Percentiles rank a stretch among this genome's conserved stretches.
Evolutionary conservation across 495 filamentous ascomycete genomes (phyloP).

Genomic region (Tirmania nivea): DNA sequence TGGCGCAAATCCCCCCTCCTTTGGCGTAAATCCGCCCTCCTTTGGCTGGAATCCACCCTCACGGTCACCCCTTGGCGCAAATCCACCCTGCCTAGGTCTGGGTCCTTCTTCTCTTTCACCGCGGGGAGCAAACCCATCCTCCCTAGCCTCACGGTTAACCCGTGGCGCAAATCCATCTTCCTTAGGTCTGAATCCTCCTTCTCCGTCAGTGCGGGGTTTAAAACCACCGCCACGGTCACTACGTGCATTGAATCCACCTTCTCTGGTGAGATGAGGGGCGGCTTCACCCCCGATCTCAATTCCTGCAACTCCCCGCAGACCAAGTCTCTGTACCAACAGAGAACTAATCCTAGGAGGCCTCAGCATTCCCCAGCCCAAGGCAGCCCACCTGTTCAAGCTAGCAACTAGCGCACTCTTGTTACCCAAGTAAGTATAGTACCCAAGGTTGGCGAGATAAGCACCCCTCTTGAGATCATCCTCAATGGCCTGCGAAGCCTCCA

Average conservation of each 20-base stretch:
- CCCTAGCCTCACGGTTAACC: slow-evolving; percentile 3
- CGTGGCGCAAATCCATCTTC: slow-evolving; percentile 1
- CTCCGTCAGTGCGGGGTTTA: neutral
- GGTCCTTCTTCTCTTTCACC: slow-evolving; percentile 1
- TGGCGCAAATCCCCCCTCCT: neutral
- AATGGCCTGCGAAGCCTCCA: slow-evolving; percentile 18
- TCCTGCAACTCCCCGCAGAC: slow-evolving; percentile 25
- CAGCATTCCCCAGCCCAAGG: slow-evolving; percentile 38
- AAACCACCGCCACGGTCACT: slow-evolving; percentile 8
- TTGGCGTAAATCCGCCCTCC: neutral
- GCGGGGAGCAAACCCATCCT: slow-evolving; percentile 4
- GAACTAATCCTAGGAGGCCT: slow-evolving; percentile 31
- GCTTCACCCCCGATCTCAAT: slow-evolving; percentile 24
- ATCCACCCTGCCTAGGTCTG: slow-evolving; percentile 1
- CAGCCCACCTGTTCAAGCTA: slow-evolving; percentile 39
- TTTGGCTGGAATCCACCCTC: neutral
- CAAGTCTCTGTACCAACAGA: slow-evolving; percentile 26
- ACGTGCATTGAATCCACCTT: slow-evolving; percentile 3
- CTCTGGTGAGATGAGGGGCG: slow-evolving; percentile 1
- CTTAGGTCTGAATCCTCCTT: slow-evolving; percentile 1
- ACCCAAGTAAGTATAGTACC: slow-evolving; percentile 18
- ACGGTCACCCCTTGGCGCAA: neutral
- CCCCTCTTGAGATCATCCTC: slow-evolving; percentile 24
- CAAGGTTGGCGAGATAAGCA: slow-evolving; percentile 33
- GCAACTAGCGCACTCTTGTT: slow-evolving; percentile 25